Conservation (phyloP, 148 eudicot species). For the Chenopodium album region DNA sequence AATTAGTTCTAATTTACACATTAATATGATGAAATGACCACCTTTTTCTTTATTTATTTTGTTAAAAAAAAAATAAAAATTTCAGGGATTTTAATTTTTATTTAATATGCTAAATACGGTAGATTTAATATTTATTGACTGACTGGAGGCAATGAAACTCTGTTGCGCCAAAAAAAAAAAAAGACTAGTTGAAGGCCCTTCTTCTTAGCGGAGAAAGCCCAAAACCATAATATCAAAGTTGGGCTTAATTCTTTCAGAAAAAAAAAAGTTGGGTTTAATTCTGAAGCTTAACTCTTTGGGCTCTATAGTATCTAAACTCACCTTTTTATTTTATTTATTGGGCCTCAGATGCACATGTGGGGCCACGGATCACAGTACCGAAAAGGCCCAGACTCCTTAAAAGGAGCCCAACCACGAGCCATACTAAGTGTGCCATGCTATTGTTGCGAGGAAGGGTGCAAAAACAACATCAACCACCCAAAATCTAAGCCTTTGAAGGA, state of each 20-base stretch:
- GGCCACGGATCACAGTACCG: constrained; percentile 82
- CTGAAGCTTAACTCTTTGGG: not conserved
- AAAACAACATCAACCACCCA: constrained; percentile 68
- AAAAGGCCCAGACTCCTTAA: constrained; percentile 67
- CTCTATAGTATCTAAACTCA: not conserved
- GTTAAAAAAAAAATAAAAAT: too few relatives aligned
- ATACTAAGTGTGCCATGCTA: constrained; percentile 66
- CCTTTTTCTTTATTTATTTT: too few relatives aligned
- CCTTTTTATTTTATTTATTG: not conserved
- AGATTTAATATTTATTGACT: too few relatives aligned
- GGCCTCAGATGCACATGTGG: constrained; percentile 83
- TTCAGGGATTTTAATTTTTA: too few relatives aligned
- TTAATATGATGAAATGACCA: not conserved
- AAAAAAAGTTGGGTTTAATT: not conserved
- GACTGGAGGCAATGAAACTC: too few relatives aligned
- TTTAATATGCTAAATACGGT: too few relatives aligned
- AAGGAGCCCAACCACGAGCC: constrained; percentile 61
- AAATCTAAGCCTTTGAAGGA: constrained; percentile 74
- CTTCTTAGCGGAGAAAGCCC: too few relatives aligned
- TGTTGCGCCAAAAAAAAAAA: too few relatives aligned
- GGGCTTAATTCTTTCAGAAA: not conserved
- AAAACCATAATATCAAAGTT: too few relatives aligned
- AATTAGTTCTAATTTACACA: not conserved
- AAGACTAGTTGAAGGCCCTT: too few relatives aligned
- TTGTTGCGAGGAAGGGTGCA: constrained; percentile 81